Conservation (phyloP, 1,284 basidiomycete genomes). For the Cystobasidiaceae sp. region DNA sequence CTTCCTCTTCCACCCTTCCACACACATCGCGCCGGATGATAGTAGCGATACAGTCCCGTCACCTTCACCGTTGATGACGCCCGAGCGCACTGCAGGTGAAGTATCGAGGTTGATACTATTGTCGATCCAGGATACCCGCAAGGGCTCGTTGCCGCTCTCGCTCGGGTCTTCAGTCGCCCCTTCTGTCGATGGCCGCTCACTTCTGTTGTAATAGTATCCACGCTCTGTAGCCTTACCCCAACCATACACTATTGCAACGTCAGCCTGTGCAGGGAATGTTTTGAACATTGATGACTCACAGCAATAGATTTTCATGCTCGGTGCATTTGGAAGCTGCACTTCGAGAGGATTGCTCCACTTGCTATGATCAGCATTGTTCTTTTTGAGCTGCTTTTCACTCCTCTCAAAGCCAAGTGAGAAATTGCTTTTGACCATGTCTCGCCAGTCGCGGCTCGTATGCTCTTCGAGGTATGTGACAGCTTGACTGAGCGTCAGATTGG, state of each 20-base stretch:
- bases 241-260: constrained; percentile 60
- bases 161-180: constrained; percentile 32
- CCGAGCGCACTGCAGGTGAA: constrained; percentile 35
- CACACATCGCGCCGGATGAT: constrained; percentile 90
- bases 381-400: constrained; percentile 54
- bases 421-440: constrained; percentile 84
- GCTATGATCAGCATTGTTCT: constrained; percentile 48
- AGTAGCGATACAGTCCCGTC: constrained; percentile 91
- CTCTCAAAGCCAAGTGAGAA: constrained; percentile 92
- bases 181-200: constrained; percentile 25
- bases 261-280: background rate
- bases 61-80: constrained; percentile 59
- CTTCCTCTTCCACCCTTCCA: constrained; percentile 84
- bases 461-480: constrained; percentile 61
- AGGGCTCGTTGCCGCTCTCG: constrained; percentile 48
- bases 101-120: constrained; percentile 29
- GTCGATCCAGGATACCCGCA: constrained; percentile 73
- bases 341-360: constrained; percentile 98
- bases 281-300: background rate
- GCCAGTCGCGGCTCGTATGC: constrained; percentile 53
- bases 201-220: constrained; percentile 58
- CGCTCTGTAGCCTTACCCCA: constrained; percentile 86
- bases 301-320: constrained; percentile 88
- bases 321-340: constrained; percentile 77
- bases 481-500: constrained; percentile 74